phyloP scores from a whole-genome alignment of 2,329 filamentous ascomycete species.

The Fusarium verrucosum region DNA sequence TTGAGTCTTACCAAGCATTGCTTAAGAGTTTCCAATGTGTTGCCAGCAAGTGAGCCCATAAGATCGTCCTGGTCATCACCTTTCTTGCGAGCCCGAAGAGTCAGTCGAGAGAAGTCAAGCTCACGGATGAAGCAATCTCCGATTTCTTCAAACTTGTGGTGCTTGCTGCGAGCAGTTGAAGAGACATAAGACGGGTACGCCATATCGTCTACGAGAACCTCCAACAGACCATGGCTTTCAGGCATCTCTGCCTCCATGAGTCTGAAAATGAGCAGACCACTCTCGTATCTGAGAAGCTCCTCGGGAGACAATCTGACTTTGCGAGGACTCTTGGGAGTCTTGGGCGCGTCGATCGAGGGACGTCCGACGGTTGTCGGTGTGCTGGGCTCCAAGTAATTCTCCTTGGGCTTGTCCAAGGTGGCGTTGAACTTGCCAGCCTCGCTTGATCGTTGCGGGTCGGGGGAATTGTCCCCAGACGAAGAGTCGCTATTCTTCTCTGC shows the following conservation, averaged over 20 bases:
- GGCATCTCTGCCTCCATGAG: conserved; percentile 89
- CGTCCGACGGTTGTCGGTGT: conserved; percentile 56
- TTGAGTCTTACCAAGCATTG: conserved; percentile 76
- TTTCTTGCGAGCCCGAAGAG: conserved; percentile 84
- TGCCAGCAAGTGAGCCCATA: conserved; percentile 83
- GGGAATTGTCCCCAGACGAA: conserved; percentile 21
- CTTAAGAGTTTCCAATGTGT: conserved; percentile 86
- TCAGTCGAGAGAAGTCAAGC: conserved; percentile 94
- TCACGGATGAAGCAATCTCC: conserved; percentile 97
- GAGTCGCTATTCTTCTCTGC: conserved; percentile 26
- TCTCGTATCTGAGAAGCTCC: conserved; percentile 86
- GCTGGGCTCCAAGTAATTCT: conserved; percentile 36
- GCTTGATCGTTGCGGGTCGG: conserved; percentile 31
- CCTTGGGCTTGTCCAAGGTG: conserved; percentile 47
- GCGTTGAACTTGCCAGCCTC: conserved; percentile 58
- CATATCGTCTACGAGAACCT: conserved; percentile 94
- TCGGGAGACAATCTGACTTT: conserved; percentile 83
- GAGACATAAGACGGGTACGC: conserved; percentile 89
- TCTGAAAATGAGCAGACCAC: conserved; percentile 92
- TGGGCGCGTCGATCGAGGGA: conserved; percentile 58
- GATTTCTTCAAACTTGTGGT: conserved; percentile 85
- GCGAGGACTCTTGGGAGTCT: conserved; percentile 69
- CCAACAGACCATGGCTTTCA: conserved; percentile 77
- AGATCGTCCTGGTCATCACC: conserved; percentile 79
- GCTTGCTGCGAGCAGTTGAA: conserved; percentile 74